Percentiles rank a stretch among this genome's conserved stretches.
phyloP scores from a whole-genome alignment of 1,139 yeast genomes.

The Arxiozyma bovina region DNA sequence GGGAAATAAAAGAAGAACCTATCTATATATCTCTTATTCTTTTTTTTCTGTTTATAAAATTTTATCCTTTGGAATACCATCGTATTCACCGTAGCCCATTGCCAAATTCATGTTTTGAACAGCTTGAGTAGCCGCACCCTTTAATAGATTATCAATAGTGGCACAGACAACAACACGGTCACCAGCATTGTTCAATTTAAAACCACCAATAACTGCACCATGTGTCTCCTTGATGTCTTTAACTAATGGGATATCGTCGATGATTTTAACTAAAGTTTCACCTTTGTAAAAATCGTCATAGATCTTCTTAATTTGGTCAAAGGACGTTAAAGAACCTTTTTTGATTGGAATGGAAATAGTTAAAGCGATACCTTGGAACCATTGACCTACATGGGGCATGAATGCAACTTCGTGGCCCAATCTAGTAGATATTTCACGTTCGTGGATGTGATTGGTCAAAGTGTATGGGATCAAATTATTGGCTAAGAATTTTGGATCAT shows the following conservation, averaged over 20 bases:
- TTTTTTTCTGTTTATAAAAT: constrained; percentile 10
- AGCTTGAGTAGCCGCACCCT: constrained; percentile 99
- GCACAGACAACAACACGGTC: constrained; percentile 91
- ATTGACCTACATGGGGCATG: constrained; percentile 95
- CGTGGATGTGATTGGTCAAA: constrained; percentile 93
- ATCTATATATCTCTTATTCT: neutral
- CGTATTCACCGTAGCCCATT: constrained; percentile 85
- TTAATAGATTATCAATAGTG: constrained; percentile 86
- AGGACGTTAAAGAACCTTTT: constrained; percentile 56
- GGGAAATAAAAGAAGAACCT: neutral
- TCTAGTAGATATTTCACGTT: constrained; percentile 77
- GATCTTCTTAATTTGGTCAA: constrained; percentile 77
- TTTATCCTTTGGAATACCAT: constrained; percentile 66
- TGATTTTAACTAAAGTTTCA: constrained; percentile 76
- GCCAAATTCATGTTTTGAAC: constrained; percentile 89
- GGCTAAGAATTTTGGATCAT: constrained; percentile 62
- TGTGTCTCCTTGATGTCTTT: constrained; percentile 88
- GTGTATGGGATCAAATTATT: constrained; percentile 92
- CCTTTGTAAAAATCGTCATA: constrained; percentile 85
- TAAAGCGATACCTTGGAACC: constrained; percentile 97
- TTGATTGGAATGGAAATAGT: constrained; percentile 86
- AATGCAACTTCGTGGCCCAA: constrained; percentile 76
- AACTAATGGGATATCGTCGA: constrained; percentile 59
- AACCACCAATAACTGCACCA: constrained; percentile 91
- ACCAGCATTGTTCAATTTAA: constrained; percentile 81